Base-by-base conservation (phyloP, 2,329 filamentous ascomycete genomes). In the Clonostachys chloroleuca region DNA sequence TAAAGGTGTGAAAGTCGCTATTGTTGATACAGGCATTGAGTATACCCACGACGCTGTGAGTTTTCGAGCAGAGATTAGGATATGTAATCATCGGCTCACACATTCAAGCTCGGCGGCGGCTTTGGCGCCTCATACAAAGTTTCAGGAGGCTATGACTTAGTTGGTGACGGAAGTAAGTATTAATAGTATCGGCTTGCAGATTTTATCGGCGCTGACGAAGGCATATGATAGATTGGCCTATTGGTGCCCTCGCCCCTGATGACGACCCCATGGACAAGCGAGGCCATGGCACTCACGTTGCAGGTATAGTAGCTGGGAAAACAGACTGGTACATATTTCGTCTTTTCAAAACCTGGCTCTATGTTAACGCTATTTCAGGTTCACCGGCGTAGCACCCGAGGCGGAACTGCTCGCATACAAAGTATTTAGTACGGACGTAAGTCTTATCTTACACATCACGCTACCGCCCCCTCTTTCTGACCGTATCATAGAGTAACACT, bases 141-240 rank as follows among this genome's bases (percentile, higher is more conserved):
- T n/a, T 51, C 49, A 10, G 56, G 56, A 6, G 57, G 56, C 20
- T 56, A 57, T 34, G 57, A 59, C 42, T 42, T 60, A 10, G 54
- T 54, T 12, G 56, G 56, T 5, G 46, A 56, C 20, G 48, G 17
- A 42, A 80, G 75, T 59, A 64, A 54, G 40, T 30, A 4, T 10
- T 30, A 4, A 30, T 30, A 10, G 24, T 30, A 30, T 30, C 24
- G 9, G 8, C 24, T 30, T 30, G 24, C 8, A 30, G 9, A 30
- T 10, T 30, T 30, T 9, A 30, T 30, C 9, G 24, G 9, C 24
- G 24, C 24, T 30, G 24, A 30, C 24, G 8, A 30, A 10, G 24
- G 69, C 68, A 40, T 47, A 50, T 43, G 69, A 68, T 51, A 30
- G 24, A 30, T 10, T 47, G 34, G 7, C 12, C 20, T 14, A 5